phyloP scores from a whole-genome alignment of 75 land plant genomes.

The Cryptomeria japonica region DNA sequence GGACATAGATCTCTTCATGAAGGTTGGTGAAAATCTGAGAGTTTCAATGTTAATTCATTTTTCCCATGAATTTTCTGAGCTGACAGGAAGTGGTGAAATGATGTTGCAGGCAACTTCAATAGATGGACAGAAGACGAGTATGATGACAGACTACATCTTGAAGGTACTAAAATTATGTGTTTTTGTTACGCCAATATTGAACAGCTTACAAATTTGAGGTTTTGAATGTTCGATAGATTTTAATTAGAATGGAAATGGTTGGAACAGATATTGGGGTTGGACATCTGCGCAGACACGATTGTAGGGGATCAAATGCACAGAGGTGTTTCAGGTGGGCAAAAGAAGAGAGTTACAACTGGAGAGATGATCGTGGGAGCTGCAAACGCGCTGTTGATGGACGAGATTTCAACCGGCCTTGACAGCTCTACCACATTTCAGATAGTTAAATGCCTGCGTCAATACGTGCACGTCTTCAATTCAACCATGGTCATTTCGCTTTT shows the following conservation, averaged over 20 bases:
- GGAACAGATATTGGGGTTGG: slow-evolving; percentile 14
- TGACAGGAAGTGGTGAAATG: not conserved
- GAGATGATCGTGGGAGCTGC: slow-evolving; percentile 72
- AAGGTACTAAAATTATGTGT: slow-evolving; percentile 48
- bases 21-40: slow-evolving; percentile 31
- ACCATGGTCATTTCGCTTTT: too few relatives aligned
- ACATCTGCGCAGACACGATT: slow-evolving; percentile 11
- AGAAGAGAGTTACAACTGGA: not conserved
- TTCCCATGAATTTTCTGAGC: not conserved
- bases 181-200: too few relatives aligned
- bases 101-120: slow-evolving; percentile 46
- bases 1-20: slow-evolving; percentile 89
- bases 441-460: too few relatives aligned
- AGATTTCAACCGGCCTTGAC: slow-evolving; percentile 53
- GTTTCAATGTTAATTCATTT: not conserved
- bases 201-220: too few relatives aligned
- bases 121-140: slow-evolving; percentile 45
- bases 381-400: slow-evolving; percentile 77
- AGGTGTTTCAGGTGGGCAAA: slow-evolving; percentile 10
- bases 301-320: slow-evolving; percentile 10
- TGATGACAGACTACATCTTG: slow-evolving; percentile 76
- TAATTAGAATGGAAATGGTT: not conserved
- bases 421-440: too few relatives aligned
- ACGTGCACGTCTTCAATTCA: too few relatives aligned
- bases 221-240: too few relatives aligned